Evolutionary conservation across 2,329 filamentous ascomycete species (phyloP), one percentile per base, ranked within the genome.

Genomic region (Colletotrichum shisoi): DNA sequence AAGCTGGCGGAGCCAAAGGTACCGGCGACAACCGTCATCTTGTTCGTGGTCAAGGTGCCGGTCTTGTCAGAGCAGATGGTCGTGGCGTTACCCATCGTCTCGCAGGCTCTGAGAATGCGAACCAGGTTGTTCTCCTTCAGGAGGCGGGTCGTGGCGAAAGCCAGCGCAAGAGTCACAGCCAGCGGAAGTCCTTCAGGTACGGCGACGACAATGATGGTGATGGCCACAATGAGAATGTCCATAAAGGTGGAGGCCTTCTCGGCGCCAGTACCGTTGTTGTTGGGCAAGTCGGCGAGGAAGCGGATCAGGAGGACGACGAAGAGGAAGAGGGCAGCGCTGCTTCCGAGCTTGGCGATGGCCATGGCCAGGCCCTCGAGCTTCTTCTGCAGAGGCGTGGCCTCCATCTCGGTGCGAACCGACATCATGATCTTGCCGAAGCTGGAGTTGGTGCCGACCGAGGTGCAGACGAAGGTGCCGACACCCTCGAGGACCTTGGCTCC

Each of bases 51-150:
- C 17, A 90, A 77, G 13, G 88, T 90, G 61, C 88, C 88, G 4
- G 88, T 90, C 76, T 90, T 90, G 74, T 92, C 91, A 2, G 91
- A 93, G 78, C 91, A 94, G 56, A 94, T 89, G 0, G 90, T 91
- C 1, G 87, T 89, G 3, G 87, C 87, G 71, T 91, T 91, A 3
- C 89, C 89, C 89, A 91, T 91, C 6, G 88, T 90, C 74, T 91
- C 89, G 75, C 89, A 91, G 67, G 89, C 89, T 63, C 87, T 84
- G 17, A 91, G 81, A 52, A 89, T 81, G 67, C 88, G 86, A 17
- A 91, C 89, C 49, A 91, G 77, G 70, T 91, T 91, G 78, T 90
- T 90, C 75, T 91, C 89, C 72, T 88, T 89, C 40, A 90, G 78
- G 85, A 91, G 89, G 54, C 87, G 83, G 40, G 86, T 90, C 0